Percentiles rank a stretch among this genome's conserved stretches.
These are phyloP conservation scores for Ananas comosus DNA, from an alignment of 176 grass and related monocot species.

Conservation along the genomic window DNA sequence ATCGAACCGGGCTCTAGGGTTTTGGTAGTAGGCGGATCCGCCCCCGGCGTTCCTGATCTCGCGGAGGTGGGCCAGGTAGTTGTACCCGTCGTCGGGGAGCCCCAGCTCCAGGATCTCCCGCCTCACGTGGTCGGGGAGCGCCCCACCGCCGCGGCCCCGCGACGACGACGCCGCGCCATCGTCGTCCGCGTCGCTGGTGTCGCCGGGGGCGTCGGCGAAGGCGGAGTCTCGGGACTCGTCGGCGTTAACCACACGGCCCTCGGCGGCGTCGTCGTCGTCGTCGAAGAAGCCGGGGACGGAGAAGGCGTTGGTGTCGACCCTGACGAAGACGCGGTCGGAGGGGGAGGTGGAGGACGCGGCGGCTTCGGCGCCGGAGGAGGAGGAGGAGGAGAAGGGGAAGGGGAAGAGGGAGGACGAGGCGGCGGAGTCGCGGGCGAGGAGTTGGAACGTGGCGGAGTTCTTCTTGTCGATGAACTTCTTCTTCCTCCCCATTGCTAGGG, in stretches of 20 bases:
- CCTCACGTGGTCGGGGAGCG: conserved; percentile 42
- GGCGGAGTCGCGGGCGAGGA: conserved; percentile 62
- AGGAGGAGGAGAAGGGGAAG: neutral
- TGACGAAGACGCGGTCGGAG: conserved; percentile 70
- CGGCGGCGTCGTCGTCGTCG: conserved; percentile 6
- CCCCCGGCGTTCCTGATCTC: conserved; percentile 71
- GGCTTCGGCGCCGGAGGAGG: conserved; percentile 12
- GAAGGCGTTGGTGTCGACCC: conserved; percentile 73
- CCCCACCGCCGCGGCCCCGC: neutral
- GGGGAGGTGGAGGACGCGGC: conserved; percentile 13
- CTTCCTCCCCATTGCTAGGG: conserved; percentile 18
- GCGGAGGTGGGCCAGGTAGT: conserved; percentile 79
- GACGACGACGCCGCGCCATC: neutral
- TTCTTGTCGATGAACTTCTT: conserved; percentile 45
- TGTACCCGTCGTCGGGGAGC: conserved; percentile 92
- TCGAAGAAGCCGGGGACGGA: conserved; percentile 43
- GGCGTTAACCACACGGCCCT: conserved; percentile 7
- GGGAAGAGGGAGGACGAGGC: conserved; percentile 17
- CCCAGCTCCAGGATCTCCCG: conserved; percentile 81
- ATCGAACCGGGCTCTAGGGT: conserved; percentile 37
- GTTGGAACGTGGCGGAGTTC: conserved; percentile 74
- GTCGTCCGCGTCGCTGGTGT: conserved; percentile 5
- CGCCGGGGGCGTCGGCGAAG: conserved; percentile 26
- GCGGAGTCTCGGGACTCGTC: conserved; percentile 12
- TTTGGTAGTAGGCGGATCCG: conserved; percentile 55